Conservation (phyloP, 306 rosid species). For the Glycyrrhiza uralensis region DNA sequence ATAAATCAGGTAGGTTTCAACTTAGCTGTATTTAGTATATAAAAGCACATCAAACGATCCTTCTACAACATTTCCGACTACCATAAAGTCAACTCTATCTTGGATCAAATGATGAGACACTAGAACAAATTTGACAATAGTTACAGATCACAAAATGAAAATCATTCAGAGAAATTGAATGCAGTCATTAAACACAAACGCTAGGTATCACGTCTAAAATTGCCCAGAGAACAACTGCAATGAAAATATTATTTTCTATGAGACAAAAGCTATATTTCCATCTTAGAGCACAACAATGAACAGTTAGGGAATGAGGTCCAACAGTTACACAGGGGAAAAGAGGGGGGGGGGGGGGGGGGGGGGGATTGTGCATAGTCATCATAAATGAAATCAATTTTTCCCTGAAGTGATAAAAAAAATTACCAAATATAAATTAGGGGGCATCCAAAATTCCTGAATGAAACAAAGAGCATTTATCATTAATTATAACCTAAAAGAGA, state of each 20-base stretch:
- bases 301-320: not conserved
- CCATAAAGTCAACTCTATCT: not conserved
- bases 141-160: constrained; percentile 14
- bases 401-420: not conserved
- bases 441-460: not conserved
- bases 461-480: not conserved
- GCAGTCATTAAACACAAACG: not conserved
- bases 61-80: not conserved
- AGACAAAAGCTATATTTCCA: not conserved
- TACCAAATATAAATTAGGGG: not conserved
- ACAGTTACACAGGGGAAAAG: not conserved
- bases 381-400: constrained; percentile 5
- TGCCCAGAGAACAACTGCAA: constrained; percentile 5
- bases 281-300: constrained; percentile 14
- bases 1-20: not conserved
- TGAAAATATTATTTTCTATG: not conserved
- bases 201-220: constrained; percentile 8
- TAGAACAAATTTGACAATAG: not conserved
- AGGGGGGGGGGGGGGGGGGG: too few species aligned
- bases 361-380: constrained; percentile 11
- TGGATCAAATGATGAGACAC: not conserved
- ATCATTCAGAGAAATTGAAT: constrained; percentile 7
- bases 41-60: not conserved
- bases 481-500: not conserved
- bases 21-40: not conserved